Base-by-base conservation (phyloP, 495 filamentous ascomycete genomes). In the Haplographium delicatum region DNA sequence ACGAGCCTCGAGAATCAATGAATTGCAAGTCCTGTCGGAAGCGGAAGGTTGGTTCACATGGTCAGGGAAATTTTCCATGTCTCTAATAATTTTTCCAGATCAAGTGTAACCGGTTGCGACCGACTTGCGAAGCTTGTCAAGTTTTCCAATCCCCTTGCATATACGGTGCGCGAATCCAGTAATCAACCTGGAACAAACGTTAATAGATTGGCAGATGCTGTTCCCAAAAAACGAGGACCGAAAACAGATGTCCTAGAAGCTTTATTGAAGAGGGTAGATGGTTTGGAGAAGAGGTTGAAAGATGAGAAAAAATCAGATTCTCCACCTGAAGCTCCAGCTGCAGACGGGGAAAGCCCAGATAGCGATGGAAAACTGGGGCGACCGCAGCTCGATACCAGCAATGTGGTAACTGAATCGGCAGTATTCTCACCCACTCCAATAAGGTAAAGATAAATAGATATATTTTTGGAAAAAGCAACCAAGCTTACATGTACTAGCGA, bases 1-100 rank as follows among this genome's bases (percentile, higher is more conserved):
- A 79, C 61, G 86, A 90, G 61, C 86, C 84, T 19, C 82, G 87
- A 56, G 86, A 91, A 70, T 84, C 86, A 16, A 94, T 94, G 88
- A 94, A 94, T 66, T 94, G 88, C 79, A 91, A 94, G 64, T 89
- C 85, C 19, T 94, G 88, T 72, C 81, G 88, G 56, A 94, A 91
- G 65, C 76, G 88, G 61, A 94, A 94, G 59, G 59, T 58, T 50
- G 74, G 86, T 89, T 44, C 2, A 43, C 6, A 11, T 16, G 1
- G 8, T 18, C 6, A 64, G 46, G 63, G 24, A 49, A 22, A 34
- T 52, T 11, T 46, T 58, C 49, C 53, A 33, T 34, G 11, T 43
- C 4, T 40, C 48, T 58, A 41, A 52, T 44, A 25, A 19, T 49
- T 57, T 52, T 53, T 62, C 50, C 50, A 62, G 88, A 91, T 91